These are phyloP conservation scores for Ascochyta lentis DNA, from an alignment of 2,329 filamentous ascomycete species.

Conservation along the genomic window DNA sequence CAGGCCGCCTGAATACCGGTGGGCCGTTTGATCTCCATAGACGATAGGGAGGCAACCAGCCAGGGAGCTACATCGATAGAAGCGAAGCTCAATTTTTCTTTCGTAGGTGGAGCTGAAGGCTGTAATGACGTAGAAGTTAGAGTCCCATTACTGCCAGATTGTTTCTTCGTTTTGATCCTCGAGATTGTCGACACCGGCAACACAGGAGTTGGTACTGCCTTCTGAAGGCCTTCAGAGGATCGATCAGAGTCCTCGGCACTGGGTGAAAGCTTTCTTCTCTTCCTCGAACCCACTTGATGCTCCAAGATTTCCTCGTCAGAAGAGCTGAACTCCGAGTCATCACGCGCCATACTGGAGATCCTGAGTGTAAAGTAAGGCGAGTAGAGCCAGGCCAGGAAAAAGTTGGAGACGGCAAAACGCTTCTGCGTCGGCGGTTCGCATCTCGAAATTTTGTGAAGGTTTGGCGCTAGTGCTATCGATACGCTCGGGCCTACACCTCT, in stretches of 20 bases:
- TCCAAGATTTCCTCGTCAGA: slow-evolving; percentile 39
- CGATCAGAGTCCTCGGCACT: slow-evolving; percentile 25
- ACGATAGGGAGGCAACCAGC: slow-evolving; percentile 80
- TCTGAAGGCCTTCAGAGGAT: slow-evolving; percentile 4
- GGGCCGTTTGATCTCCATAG: slow-evolving; percentile 83
- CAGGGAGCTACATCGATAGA: slow-evolving; percentile 79
- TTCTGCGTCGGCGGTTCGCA: not conserved
- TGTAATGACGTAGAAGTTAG: slow-evolving; percentile 8
- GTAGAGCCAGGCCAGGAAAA: not conserved
- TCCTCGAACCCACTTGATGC: slow-evolving; percentile 43
- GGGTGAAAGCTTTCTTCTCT: slow-evolving; percentile 46
- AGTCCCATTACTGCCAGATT: not conserved
- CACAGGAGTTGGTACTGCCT: not conserved
- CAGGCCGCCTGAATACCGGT: slow-evolving; percentile 92
- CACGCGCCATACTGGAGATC: slow-evolving; percentile 17
- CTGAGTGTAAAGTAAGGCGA: not conserved
- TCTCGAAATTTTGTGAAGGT: slow-evolving; percentile 39
- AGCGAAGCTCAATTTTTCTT: slow-evolving; percentile 69
- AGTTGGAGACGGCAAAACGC: slow-evolving; percentile 4
- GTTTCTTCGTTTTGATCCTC: slow-evolving; percentile 44
- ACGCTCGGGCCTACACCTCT: too few relatives aligned
- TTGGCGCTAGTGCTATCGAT: slow-evolving; percentile 35
- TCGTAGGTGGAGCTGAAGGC: slow-evolving; percentile 7
- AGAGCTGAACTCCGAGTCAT: slow-evolving; percentile 27
- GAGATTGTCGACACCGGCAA: slow-evolving; percentile 37